Base-by-base conservation (phyloP, 2,329 filamentous ascomycete species). In the Nemania diffusa region DNA sequence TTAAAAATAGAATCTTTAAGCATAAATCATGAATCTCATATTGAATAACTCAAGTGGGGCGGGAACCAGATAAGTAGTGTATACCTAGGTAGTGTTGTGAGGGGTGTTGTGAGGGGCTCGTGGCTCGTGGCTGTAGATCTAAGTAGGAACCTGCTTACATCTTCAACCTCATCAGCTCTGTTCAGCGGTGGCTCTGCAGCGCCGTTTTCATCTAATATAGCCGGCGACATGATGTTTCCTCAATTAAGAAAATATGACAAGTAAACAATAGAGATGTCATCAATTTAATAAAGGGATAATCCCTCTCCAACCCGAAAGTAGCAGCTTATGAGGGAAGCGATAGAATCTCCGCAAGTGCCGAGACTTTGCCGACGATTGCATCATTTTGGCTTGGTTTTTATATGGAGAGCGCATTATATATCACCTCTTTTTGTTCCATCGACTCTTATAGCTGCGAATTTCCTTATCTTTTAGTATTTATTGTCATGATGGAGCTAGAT, bases 121-220 rank as follows among this genome's bases (percentile, higher is more conserved):
- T n/a, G n/a, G n/a, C n/a, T 61, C 24, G 17, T 40, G 37, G 11
- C 17, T 22, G 57, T 20, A 34, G 57, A 29, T 40, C 37, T 53
- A 1, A 46, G 22, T 22, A 22, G 2, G 34, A 17, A 48, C 20
- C 4, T 61, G 76, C 82, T 80, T 75, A 83, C 83, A 78, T 85
- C 83, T 53, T 83, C 79, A 44, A 82, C 78, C 69, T 85, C 83
- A 58, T 78, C 79, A 32, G 82, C 82, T 65, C 82, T 77, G 62
- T 80, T 75, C 44, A 81, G 53, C 24, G 62, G 42, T 9, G 65
- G 27, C 48, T 69, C 63, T 1, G 26, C 22, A 32, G 44, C 7
- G 44, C 53, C 34, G n/a, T 63, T 67, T 11, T 64, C 71, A 53
- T 72, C 46, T 6, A 26, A 13, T 53, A 46, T 5, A 22, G 56